Evolutionary conservation across 225 moss, liverwort and hornwort species (phyloP).

Genomic region (Physcomitrellopsis africana): DNA sequence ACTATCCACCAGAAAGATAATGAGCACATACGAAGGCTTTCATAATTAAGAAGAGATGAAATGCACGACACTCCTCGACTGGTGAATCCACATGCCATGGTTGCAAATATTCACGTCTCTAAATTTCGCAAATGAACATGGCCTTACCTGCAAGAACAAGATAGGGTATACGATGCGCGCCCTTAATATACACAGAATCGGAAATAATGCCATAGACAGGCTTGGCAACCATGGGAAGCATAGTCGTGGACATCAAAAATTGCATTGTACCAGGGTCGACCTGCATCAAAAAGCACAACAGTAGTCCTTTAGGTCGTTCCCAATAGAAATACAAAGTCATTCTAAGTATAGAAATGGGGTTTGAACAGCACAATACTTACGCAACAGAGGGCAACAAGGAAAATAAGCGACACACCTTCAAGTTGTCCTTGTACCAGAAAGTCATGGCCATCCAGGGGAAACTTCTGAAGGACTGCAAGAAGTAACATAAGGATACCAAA

Average conservation of each 20-base stretch:
- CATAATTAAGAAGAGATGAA: too few relatives aligned
- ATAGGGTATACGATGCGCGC: conserved; percentile 75
- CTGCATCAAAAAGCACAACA: conserved; percentile 17
- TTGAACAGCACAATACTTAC: too few relatives aligned
- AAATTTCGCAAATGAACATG: neutral
- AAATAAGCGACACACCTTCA: conserved; percentile 38
- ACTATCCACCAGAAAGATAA: neutral
- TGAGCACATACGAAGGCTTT: neutral
- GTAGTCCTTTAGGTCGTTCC: neutral
- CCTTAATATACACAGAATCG: conserved; percentile 72
- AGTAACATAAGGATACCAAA: conserved; percentile 64
- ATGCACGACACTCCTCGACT: too few relatives aligned
- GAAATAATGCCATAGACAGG: conserved; percentile 80
- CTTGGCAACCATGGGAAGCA: conserved; percentile 78
- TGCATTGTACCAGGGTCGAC: conserved; percentile 82
- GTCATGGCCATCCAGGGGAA: conserved; percentile 84
- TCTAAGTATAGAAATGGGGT: too few relatives aligned
- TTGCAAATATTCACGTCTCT: conserved; percentile 11
- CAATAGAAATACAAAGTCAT: too few relatives aligned
- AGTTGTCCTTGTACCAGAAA: conserved; percentile 70
- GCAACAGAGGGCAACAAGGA: neutral
- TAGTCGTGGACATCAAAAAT: conserved; percentile 74
- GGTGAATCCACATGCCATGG: neutral
- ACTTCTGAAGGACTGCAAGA: conserved; percentile 65
- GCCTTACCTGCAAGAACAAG: conserved; percentile 69